These are phyloP conservation scores for Fusarium sororula DNA, from an alignment of 2,329 filamentous ascomycete species.

Conservation along the genomic window DNA sequence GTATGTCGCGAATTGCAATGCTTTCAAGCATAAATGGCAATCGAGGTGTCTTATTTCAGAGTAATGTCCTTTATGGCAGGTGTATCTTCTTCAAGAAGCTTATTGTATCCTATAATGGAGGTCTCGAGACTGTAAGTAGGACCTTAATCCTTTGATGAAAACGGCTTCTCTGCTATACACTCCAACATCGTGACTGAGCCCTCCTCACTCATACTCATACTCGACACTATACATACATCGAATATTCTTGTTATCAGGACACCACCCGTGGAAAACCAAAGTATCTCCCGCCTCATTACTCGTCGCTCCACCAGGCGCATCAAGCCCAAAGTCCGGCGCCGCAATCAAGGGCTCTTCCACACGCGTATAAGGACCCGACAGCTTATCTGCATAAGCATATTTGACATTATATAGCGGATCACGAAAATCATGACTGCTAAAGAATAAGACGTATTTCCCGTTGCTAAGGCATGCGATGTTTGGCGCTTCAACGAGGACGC, in stretches of 20 bases:
- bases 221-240: conserved; percentile 7
- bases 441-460: conserved; percentile 10
- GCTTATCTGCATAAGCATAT: conserved; percentile 1
- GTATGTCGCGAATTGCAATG: no score
- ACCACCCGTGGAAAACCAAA: conserved; percentile 14
- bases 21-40: no score
- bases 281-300: conserved; percentile 10
- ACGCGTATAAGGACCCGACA: neutral
- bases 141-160: no score
- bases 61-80: no score
- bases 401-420: conserved; percentile 13
- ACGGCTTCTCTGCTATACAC: no score
- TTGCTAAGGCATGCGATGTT: conserved; percentile 1
- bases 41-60: no score
- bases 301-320: conserved; percentile 12
- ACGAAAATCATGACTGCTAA: conserved; percentile 9
- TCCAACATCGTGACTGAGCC: no score
- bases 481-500: neutral
- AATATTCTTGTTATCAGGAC: neutral
- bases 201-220: neutral
- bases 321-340: conserved; percentile 2
- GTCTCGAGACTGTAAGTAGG: no score
- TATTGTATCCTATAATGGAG: no score
- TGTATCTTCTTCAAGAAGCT: no score
- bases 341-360: conserved; percentile 1